Base-by-base conservation (phyloP, 2,329 filamentous ascomycete species). In the Xenoacremonium recifei region DNA sequence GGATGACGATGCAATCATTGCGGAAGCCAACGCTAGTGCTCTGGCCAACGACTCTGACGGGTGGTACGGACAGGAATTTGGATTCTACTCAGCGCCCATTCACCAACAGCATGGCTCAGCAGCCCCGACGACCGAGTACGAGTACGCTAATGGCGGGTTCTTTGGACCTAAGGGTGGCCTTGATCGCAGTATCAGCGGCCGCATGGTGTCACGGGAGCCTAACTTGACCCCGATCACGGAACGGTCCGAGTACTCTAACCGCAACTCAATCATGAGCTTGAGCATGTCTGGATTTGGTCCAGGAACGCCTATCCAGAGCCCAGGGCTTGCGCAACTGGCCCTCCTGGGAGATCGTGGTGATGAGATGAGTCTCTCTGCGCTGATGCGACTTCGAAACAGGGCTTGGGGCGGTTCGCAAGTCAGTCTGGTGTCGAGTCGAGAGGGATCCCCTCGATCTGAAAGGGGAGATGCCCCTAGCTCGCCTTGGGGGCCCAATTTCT, bases 181-280 rank as follows among this genome's bases (percentile, higher is more conserved):
- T 13, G 77, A 83, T 44, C 80, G 89, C 25, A 84, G 76, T 48
- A 81, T 81, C 40, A 93, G 87, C 50, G 90, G 88, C 16, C 81
- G 84, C 12, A 75, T 84, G 38, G 80, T 84, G 21, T 87, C 87
- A 16, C 81, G 86, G 30, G 92, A 96, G 61, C 92, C 93, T 1
- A 96, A 93, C 56, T 71, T 99, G 35, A 97, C 93, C 1, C 93
- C 93, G 5, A 97, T 99, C 55, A 97, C 92, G 0, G 93, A 97
- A 63, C 81, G 91, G 11, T 95, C 89, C 45, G 93, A 99, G 66
- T 96, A 95, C 71, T 96, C 89, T 31, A 96, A 95, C 45, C 82
- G 93, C 33, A 97, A 96, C 61, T 95, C 88, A 1, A 80, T 95
- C 44, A 87, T 95, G 70, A 89, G 85, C 44, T 70, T 92, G 47